Conservation (phyloP, 1,284 basidiomycete genomes). For the Rhodotorula sp. region DNA sequence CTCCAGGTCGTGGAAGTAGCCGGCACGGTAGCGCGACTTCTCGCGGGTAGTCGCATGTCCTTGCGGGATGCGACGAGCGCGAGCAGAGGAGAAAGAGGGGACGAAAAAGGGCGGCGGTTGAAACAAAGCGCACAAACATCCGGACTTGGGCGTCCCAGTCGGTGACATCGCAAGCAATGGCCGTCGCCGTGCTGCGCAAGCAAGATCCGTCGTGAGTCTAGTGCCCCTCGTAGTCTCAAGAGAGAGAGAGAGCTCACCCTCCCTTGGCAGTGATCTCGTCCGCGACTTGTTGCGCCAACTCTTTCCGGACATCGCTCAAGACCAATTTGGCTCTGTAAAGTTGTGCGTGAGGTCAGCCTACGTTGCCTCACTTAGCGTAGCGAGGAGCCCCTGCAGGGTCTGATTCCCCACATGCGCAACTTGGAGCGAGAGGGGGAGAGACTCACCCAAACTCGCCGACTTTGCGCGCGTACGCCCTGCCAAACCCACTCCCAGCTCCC, state of each 20-base stretch:
- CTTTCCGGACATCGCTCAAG: conserved; percentile 57
- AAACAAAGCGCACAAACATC: conserved; percentile 56
- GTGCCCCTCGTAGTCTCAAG: not conserved
- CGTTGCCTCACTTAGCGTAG: no score
- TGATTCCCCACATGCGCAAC: not conserved
- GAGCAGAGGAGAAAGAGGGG: not conserved
- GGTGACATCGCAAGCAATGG: conserved; percentile 57
- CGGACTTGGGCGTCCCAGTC: conserved; percentile 59
- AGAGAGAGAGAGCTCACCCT: conserved; percentile 50
- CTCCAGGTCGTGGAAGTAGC: no score
- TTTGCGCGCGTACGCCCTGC: conserved; percentile 38
- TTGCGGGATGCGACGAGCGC: not conserved
- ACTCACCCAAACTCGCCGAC: conserved; percentile 1
- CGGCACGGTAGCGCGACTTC: no score
- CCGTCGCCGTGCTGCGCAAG: conserved; percentile 53
- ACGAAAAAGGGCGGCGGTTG: no score
- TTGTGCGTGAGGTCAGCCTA: no score
- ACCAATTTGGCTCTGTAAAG: conserved; percentile 57
- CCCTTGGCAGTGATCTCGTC: conserved; percentile 53
- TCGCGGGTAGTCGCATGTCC: no score
- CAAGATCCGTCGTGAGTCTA: not conserved
- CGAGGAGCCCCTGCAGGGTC: no score
- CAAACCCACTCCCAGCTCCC: conserved; percentile 60
- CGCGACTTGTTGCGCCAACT: conserved; percentile 52
- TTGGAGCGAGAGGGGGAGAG: not conserved